A percentile compares a stretch with the other conserved stretches of the same genome.
Conservation (phyloP, 768 basidiomycete genomes). For the Psilocybe azurescens region DNA sequence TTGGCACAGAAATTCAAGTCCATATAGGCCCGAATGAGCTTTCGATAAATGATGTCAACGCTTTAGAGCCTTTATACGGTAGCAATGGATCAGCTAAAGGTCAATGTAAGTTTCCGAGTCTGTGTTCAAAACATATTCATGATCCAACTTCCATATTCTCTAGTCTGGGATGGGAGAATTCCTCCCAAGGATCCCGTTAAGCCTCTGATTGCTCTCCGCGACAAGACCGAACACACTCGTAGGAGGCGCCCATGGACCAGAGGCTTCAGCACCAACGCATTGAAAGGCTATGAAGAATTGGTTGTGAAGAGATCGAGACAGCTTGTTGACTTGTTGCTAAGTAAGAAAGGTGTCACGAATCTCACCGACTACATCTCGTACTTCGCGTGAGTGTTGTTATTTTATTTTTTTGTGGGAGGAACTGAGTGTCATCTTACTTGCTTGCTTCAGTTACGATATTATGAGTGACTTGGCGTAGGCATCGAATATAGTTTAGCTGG, state of each 20-base stretch:
- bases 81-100: conserved; percentile 59
- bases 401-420: neutral
- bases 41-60: conserved; percentile 51
- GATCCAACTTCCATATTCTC: neutral
- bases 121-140: conserved; percentile 3
- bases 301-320: conserved; percentile 44
- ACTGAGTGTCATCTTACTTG: neutral
- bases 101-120: conserved; percentile 43
- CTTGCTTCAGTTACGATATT: conserved; percentile 37
- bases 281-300: conserved; percentile 51
- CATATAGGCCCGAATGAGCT: conserved; percentile 62
- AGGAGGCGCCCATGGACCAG: conserved; percentile 55
- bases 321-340: conserved; percentile 41
- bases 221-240: conserved; percentile 48
- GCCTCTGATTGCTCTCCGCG: conserved; percentile 42
- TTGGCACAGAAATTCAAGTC: neutral
- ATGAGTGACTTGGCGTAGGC: conserved; percentile 44
- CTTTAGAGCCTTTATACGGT: conserved; percentile 54
- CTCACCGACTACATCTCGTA: conserved; percentile 41
- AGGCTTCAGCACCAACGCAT: conserved; percentile 47
- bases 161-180: conserved; percentile 59
- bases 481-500: neutral
- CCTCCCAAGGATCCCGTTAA: conserved; percentile 41
- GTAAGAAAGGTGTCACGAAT: conserved; percentile 34
- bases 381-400: conserved; percentile 36